Percentiles rank a stretch among this genome's conserved stretches.
Evolutionary conservation across 306 rosid genomes (phyloP).

Genomic region (Myrica gale): DNA sequence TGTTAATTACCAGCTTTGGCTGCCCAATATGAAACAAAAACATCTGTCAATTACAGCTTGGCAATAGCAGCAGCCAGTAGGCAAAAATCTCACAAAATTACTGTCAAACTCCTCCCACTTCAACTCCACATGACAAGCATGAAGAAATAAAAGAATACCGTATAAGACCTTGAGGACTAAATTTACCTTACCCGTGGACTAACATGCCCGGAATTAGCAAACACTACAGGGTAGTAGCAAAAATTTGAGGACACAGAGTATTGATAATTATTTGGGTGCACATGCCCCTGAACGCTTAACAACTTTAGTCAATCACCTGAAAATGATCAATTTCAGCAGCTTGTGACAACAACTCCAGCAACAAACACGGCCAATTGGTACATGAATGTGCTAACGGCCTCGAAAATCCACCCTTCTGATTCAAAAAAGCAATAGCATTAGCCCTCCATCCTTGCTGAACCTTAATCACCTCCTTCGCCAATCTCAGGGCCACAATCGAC

Average conservation of each 20-base stretch:
- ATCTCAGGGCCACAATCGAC: conserved; percentile 58
- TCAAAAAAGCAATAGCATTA: conserved; percentile 72
- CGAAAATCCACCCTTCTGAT: conserved; percentile 53
- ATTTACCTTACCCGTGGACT: background rate
- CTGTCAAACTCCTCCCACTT: background rate
- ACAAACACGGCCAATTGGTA: conserved; percentile 90
- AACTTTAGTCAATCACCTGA: conserved; percentile 50
- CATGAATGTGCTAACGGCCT: conserved; percentile 67
- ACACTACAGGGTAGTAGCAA: background rate
- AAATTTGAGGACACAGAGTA: background rate
- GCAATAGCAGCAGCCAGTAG: background rate
- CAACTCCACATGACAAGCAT: background rate
- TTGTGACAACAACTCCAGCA: conserved; percentile 80
- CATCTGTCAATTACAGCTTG: conserved; percentile 33
- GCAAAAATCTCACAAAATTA: background rate
- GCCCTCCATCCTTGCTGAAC: conserved; percentile 68
- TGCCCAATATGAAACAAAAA: conserved; percentile 37
- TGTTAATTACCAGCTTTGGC: conserved; percentile 95
- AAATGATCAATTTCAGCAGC: conserved; percentile 90
- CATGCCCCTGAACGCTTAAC: background rate
- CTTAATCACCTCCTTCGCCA: conserved; percentile 73
- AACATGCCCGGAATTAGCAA: background rate
- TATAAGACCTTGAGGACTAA: background rate
- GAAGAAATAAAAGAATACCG: background rate
- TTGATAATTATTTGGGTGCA: background rate